A percentile compares a stretch with the other conserved stretches of the same genome.
Evolutionary conservation across 164 flowering plant genomes (phyloP).

Genomic region (Chloranthus sessilifolius): DNA sequence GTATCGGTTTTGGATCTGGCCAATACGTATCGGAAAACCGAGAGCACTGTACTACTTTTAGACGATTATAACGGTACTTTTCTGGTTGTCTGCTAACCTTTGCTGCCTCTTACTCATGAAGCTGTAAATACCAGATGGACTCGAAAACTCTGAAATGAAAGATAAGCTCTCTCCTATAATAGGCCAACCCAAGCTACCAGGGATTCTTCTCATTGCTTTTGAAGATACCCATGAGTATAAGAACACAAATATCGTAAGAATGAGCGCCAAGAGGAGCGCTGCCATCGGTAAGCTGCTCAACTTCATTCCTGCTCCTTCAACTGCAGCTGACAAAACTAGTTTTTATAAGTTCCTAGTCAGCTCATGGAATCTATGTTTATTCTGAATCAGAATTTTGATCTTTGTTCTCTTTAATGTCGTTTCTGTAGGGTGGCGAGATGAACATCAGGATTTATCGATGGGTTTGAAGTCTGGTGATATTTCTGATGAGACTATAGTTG

Average conservation of each 20-base stretch:
- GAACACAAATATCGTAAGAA: slow-evolving; percentile 16
- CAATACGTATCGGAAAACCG: too few species aligned
- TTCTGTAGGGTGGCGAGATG: too few species aligned
- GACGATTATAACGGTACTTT: too few species aligned
- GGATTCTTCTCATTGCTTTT: slow-evolving; percentile 37
- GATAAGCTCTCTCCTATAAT: slow-evolving; percentile 57
- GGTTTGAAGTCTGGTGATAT: too few species aligned
- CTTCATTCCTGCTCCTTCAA: slow-evolving; percentile 18
- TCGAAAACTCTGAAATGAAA: slow-evolving; percentile 46
- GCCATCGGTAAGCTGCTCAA: slow-evolving; percentile 12
- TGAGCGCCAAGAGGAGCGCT: slow-evolving; percentile 10
- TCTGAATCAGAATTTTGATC: too few species aligned
- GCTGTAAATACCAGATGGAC: slow-evolving; percentile 55
- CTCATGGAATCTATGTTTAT: too few species aligned
- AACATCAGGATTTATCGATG: too few species aligned
- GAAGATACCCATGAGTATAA: slow-evolving; percentile 30
- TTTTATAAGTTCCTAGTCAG: not conserved
- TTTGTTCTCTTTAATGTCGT: too few species aligned
- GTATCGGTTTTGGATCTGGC: too few species aligned
- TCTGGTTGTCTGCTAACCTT: slow-evolving; percentile 26
- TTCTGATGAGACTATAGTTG: too few species aligned
- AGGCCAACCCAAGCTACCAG: slow-evolving; percentile 65
- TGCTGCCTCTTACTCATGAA: slow-evolving; percentile 56
- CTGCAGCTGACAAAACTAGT: not conserved
- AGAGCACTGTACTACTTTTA: too few species aligned